These are phyloP conservation scores for Huntiella savannae DNA, from an alignment of 2,329 filamentous ascomycete genomes.

Conservation along the genomic window DNA sequence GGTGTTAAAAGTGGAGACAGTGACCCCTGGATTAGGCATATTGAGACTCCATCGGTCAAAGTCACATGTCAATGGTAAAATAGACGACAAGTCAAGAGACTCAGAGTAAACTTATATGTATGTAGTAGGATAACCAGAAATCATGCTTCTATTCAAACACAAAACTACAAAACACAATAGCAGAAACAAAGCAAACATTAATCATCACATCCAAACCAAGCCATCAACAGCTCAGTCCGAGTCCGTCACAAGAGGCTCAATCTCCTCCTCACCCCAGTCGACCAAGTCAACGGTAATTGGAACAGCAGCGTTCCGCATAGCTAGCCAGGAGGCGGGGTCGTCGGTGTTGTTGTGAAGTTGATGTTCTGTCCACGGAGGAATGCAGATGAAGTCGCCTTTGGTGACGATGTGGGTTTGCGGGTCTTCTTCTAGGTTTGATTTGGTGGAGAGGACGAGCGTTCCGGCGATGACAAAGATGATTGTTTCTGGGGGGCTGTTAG, in stretches of 20 bases:
- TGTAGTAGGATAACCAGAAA: no score
- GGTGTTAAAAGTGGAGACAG: no score
- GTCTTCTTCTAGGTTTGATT: conserved; percentile 31
- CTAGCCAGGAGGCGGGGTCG: conserved; percentile 42
- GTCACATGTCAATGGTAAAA: no score
- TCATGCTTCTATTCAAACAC: background rate
- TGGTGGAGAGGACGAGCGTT: conserved; percentile 39
- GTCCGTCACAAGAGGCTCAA: conserved; percentile 10
- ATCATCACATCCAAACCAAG: background rate
- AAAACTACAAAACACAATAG: background rate
- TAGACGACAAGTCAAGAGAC: no score
- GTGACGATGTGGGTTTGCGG: conserved; percentile 35
- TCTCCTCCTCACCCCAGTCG: conserved; percentile 37
- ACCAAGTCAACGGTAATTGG: conserved; percentile 44
- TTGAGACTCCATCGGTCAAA: no score
- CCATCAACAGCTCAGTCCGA: conserved; percentile 10
- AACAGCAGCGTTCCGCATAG: conserved; percentile 40
- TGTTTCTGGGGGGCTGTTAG: conserved; percentile 29
- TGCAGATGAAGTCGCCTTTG: conserved; percentile 49
- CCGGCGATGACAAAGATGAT: conserved; percentile 49
- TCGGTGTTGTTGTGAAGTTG: conserved; percentile 49
- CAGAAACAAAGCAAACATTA: background rate
- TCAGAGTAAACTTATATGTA: no score
- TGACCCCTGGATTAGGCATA: no score
- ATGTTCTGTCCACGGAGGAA: conserved; percentile 53